These are phyloP conservation scores for Cyberlindnera misumaiensis DNA, from an alignment of 805 yeast genomes.

Conservation along the genomic window DNA sequence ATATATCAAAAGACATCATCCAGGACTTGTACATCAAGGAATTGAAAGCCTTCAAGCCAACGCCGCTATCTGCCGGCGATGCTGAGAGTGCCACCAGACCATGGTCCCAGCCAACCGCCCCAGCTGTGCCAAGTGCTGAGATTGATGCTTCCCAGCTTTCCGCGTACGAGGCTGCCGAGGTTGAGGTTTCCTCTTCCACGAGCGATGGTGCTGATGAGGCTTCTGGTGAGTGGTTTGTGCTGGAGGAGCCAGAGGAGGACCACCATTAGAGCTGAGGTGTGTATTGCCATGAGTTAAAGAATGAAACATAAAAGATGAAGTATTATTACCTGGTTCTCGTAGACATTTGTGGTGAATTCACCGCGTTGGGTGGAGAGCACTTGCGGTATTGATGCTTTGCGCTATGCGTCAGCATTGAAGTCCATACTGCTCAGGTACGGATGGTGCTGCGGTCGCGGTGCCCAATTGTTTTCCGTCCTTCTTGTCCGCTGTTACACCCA, in stretches of 20 bases:
- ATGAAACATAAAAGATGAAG: too few species aligned
- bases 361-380: too few species aligned
- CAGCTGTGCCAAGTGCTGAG: conserved; percentile 67
- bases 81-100: conserved; percentile 74
- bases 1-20: conserved; percentile 40
- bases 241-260: conserved; percentile 59
- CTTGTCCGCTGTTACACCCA: too few species aligned
- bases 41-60: conserved; percentile 83
- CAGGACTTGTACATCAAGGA: conserved; percentile 84
- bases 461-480: too few species aligned
- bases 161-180: conserved; percentile 62
- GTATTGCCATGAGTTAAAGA: too few species aligned
- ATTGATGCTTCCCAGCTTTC: conserved; percentile 60
- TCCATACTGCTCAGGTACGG: too few species aligned
- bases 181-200: conserved; percentile 50
- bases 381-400: too few species aligned
- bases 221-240: conserved; percentile 68
- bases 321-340: too few species aligned
- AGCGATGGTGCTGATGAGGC: conserved; percentile 35
- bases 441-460: too few species aligned
- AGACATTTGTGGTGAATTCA: too few species aligned
- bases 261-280: conserved; percentile 22
- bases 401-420: too few species aligned
- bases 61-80: conserved; percentile 63
- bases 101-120: conserved; percentile 78